Evolutionary conservation across 1,284 basidiomycete genomes (phyloP).

Genomic region (Heliocybe sulcata): DNA sequence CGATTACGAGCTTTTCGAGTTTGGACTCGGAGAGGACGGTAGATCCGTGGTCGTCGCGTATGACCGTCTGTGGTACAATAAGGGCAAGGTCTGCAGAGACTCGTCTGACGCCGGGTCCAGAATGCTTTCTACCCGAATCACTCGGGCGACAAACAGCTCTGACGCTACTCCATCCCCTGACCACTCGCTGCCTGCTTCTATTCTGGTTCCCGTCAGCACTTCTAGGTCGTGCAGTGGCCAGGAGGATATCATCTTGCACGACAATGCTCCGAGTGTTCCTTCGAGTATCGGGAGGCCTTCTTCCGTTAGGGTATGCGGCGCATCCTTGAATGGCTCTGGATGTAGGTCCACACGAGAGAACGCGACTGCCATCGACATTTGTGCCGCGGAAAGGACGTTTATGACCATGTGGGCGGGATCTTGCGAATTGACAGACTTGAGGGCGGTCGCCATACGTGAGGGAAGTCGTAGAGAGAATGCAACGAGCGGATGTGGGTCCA

Average conservation of each 20-base stretch:
- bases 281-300: conserved; percentile 53
- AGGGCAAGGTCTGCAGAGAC: conserved; percentile 24
- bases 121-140: conserved; percentile 34
- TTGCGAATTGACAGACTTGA: conserved; percentile 26
- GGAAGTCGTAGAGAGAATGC: conserved; percentile 87
- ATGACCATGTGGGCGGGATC: conserved; percentile 47
- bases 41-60: conserved; percentile 31
- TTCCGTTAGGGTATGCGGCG: conserved; percentile 31
- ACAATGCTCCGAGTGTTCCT: conserved; percentile 52
- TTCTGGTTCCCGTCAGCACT: conserved; percentile 8
- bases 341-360: conserved; percentile 63
- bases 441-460: conserved; percentile 72
- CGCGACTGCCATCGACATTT: conserved; percentile 43
- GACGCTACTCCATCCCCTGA: conserved; percentile 27
- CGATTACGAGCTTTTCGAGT: neutral
- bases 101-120: conserved; percentile 9
- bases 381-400: conserved; percentile 60
- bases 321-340: conserved; percentile 44
- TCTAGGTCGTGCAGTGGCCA: conserved; percentile 28
- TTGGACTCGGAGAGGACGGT: neutral
- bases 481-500: conserved; percentile 82
- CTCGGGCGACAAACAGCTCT: conserved; percentile 42
- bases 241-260: conserved; percentile 27
- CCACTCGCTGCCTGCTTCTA: conserved; percentile 10
- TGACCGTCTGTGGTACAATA: conserved; percentile 37